These are phyloP conservation scores for Aureobasidium sp. DNA, from an alignment of 2,329 filamentous ascomycete genomes.

Conservation along the genomic window DNA sequence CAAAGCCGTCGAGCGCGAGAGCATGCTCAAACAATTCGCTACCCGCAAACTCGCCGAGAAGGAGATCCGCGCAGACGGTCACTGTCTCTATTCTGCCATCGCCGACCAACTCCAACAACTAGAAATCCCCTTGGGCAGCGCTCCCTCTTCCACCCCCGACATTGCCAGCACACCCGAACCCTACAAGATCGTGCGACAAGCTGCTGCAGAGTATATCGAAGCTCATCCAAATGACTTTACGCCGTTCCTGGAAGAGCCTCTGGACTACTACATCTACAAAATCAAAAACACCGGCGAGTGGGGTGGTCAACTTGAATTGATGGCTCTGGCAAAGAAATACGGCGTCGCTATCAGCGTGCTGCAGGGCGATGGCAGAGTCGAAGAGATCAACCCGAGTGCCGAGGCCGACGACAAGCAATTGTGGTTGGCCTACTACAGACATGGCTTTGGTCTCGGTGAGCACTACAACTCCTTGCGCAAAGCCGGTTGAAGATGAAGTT, in stretches of 20 bases:
- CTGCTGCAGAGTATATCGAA: conserved; percentile 70
- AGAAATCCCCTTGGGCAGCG: conserved; percentile 34
- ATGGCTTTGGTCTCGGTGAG: conserved; percentile 89
- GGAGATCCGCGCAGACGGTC: conserved; percentile 80
- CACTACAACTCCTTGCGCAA: conserved; percentile 83
- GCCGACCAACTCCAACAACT: conserved; percentile 60
- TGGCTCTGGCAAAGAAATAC: conserved; percentile 75
- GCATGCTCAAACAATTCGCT: conserved; percentile 61
- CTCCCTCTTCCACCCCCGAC: conserved; percentile 13
- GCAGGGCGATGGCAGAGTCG: conserved; percentile 69
- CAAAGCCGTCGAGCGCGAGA: conserved; percentile 58
- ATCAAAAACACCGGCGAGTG: conserved; percentile 87
- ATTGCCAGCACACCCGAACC: conserved; percentile 11
- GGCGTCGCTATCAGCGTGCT: conserved; percentile 74
- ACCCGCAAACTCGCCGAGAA: conserved; percentile 60
- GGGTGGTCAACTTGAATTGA: conserved; percentile 87
- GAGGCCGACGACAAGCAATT: conserved; percentile 49
- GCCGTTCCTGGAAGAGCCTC: conserved; percentile 75
- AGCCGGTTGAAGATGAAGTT: not conserved
- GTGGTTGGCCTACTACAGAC: conserved; percentile 92
- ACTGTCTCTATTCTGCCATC: conserved; percentile 88
- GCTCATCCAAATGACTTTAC: conserved; percentile 70
- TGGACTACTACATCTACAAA: conserved; percentile 64
- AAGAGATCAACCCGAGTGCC: conserved; percentile 58
- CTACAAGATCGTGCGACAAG: conserved; percentile 61